Evolutionary conservation across 768 basidiomycete genomes (phyloP), one percentile per base, ranked within the genome.

Genomic region (Tylopilus sp.): DNA sequence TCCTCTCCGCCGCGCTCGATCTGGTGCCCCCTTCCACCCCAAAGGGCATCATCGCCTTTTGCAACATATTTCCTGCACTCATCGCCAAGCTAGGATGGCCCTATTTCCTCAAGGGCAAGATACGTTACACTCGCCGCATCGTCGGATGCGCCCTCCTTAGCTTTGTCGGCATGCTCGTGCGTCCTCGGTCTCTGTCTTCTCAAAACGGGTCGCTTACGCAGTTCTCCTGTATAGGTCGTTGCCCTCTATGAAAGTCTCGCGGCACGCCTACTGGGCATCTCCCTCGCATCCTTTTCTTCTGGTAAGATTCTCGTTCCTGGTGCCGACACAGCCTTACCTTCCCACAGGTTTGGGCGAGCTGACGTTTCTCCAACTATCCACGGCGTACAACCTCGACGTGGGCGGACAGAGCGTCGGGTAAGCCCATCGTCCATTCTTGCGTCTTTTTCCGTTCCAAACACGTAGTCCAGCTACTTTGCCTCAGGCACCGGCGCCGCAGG

Each of bases 401-500:
- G 84, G 82, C 6, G 88, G 89, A 1, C 85, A 82, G 25, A 85
- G 89, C 35, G 81, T 99, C 11, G 93, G 95, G 86, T 88, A 63
- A 33, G 79, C 58, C 5, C 0, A 15, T 41, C 44, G n/a, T 18
- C 13, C 13, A 44, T 13, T 0, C 1, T 20, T 31, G 6, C 11
- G 17, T 1, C 26, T 15, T 3, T 5, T 18, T 41, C 30, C 7
- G 28, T 45, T 50, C 15, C n/a, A 40, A 30, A 1, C 4, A 12
- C n/a, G 11, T 7, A 31, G n/a, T n/a, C 3, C 39, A 89, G 88
- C 5, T 97, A 93, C 62, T 99, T 98, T 69, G 86, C 95, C 7
- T 86, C 87, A 9, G 95, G 95, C 0, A 98, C 95, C 0, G 95
- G 95, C 1, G 91, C 88, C 5, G 95, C 95, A 0, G 95, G 95